Conservation (phyloP, 2,329 filamentous ascomycete species). For the Sporothrix variecibatus region DNA sequence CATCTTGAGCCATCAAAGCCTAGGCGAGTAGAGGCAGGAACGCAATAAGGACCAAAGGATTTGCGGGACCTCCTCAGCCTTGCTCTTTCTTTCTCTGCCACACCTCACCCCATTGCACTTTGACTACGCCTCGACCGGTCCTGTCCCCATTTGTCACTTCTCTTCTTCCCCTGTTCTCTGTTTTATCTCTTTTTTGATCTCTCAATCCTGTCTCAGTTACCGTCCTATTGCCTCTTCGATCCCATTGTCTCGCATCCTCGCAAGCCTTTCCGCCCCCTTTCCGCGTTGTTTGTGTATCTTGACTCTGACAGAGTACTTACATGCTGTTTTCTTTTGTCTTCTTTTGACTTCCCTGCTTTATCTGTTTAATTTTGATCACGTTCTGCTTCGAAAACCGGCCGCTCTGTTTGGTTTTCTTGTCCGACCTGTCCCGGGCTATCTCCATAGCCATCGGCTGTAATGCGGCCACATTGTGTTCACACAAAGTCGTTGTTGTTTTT, state of each 20-base stretch:
- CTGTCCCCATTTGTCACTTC: neutral
- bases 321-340: neutral
- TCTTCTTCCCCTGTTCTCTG: neutral
- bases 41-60: neutral
- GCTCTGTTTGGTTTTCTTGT: neutral
- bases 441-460: slow-evolving; percentile 22
- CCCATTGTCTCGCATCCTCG: neutral
- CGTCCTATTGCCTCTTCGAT: neutral
- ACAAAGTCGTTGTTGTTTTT: neutral
- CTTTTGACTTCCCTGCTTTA: neutral
- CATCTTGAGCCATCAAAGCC: neutral
- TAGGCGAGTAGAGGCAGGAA: neutral
- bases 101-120: slow-evolving; percentile 12
- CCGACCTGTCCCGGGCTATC: slow-evolving; percentile 10
- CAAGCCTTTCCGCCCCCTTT: neutral
- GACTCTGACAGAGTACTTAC: neutral
- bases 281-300: neutral
- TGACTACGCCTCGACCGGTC: slow-evolving; percentile 1
- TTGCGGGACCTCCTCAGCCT: slow-evolving; percentile 13
- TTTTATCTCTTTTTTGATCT: neutral
- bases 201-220: neutral
- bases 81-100: slow-evolving; percentile 16
- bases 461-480: slow-evolving; percentile 3
- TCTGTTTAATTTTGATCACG: neutral
- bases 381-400: neutral